phyloP scores from a whole-genome alignment of 768 basidiomycete genomes.

The Tricholoma matsutake region DNA sequence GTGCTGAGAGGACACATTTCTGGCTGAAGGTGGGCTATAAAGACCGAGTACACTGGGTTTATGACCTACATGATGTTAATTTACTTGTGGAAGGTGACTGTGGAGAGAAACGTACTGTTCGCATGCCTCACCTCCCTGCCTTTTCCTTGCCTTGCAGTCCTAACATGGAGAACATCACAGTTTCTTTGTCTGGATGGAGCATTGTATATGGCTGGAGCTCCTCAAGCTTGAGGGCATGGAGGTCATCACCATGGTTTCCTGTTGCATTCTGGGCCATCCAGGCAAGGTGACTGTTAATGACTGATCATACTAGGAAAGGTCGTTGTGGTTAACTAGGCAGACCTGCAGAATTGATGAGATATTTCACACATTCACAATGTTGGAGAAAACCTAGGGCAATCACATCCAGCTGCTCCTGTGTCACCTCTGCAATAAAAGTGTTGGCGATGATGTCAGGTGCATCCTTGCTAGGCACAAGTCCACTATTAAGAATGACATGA shows the following conservation, averaged over 20 bases:
- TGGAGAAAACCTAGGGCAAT: constrained; percentile 24
- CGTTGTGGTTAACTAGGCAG: neutral
- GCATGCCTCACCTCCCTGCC: constrained; percentile 19
- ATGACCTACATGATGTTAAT: too few relatives aligned
- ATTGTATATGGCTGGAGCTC: constrained; percentile 27
- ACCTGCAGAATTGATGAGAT: neutral
- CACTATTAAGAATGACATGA: constrained; percentile 6
- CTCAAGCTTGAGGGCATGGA: constrained; percentile 21
- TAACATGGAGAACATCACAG: constrained; percentile 5
- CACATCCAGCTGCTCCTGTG: constrained; percentile 20
- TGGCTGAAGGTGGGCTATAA: too few relatives aligned
- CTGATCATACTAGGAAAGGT: constrained; percentile 17
- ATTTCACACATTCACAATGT: constrained; percentile 26
- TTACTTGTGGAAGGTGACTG: too few relatives aligned
- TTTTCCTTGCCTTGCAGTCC: constrained; percentile 29
- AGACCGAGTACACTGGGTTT: too few relatives aligned
- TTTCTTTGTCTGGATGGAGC: constrained; percentile 22
- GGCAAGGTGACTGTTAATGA: constrained; percentile 26
- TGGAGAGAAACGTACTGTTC: too few relatives aligned
- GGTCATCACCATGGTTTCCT: constrained; percentile 31
- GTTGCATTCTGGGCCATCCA: constrained; percentile 26
- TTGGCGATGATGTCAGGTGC: constrained; percentile 30
- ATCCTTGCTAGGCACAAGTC: constrained; percentile 26
- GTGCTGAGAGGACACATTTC: too few relatives aligned
- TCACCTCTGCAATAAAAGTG: constrained; percentile 26